Evolutionary conservation across 2,329 filamentous ascomycete genomes (phyloP), one percentile per base, ranked within the genome.

Genomic region (Salinomyces thailandicus): DNA sequence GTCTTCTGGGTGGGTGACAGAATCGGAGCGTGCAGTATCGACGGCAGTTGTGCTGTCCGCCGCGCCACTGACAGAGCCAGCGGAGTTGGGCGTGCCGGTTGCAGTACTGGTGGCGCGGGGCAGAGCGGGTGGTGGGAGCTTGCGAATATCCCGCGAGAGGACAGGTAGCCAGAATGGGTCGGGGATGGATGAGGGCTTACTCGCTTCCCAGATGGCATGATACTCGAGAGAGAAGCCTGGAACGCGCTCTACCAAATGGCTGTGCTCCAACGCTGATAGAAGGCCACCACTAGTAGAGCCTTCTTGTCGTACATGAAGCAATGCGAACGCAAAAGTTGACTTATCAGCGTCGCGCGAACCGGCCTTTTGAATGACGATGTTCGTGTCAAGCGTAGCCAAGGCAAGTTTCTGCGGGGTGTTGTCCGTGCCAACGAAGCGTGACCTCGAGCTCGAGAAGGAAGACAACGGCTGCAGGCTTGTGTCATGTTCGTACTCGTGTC

Each of bases 211-310:
- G 5, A 73, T 62, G 18, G 68, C 67, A 48, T 73, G 69, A 20
- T 64, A 63, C 48, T 72, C 68, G 7, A 73, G 48, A 1, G 69
- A 72, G 45, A 73, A 73, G 4, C 68, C 69, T 20, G 65, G 60
- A 7, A 73, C 62, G 19, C 69, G 62, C 45, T 73, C 68, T 13
- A 70, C 66, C 31, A 71, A 48, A 47, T 71, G 64, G 42, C 62
- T 70, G 27, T 56, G 51, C 40, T 71, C 63, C 15, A 72, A 55
- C 4, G 54, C 53, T 32, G 62, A 50, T 15, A 70, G 53, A 11
- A 71, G 51, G 16, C 57, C 52, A 14, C 52, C 48, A 16, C 55
- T 54, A 20, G 54, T 49, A 20, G 48, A 47, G 3, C 68, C 68
- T 51, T 73, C 68, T 35, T 63, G 62, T 18, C 69, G 62, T 18